Evolutionary conservation across 2,329 filamentous ascomycete species (phyloP), one percentile per base, ranked within the genome.

Genomic region (Phoma sp.): DNA sequence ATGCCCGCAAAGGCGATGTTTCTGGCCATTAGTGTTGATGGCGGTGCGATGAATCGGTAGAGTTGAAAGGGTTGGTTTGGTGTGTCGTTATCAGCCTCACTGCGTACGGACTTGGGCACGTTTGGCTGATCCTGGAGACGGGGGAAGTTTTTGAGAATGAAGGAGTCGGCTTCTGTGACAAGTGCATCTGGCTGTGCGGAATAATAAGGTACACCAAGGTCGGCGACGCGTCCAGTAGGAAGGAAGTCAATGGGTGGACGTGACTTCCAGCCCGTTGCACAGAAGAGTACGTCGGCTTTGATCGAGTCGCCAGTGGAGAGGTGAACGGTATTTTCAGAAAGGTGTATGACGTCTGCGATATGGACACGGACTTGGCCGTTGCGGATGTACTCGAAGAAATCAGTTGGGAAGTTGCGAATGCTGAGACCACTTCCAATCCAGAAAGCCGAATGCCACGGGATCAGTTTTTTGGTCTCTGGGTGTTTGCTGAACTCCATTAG

Each of bases 371-470:
- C 81, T n/a, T 75, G 78, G 3, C 83, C 82, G 5, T 77, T 68
- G 39, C 76, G 77, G 10, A 89, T 78, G 12, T 85, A 73, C 6
- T 84, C 81, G 65, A 86, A 84, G 64, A 88, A 81, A 59, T 84
- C 77, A 3, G 77, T 80, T 0, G 79, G 78, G 62, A 85, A 88
- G 65, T 88, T 89, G 52, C 86, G 76, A 27, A 88, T 87, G 41
- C 82, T 83, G 29, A 88, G 76, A 0, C 79, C 80, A 10, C 78
- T 81, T 1, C 82, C 85, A 7, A 82, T 80, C 80, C 84, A 88
- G 48, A 81, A 78, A 0, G 76, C 72, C 10, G 62, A 62, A 38
- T 74, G 62, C 76, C 77, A 78, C 0, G 78, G 78, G 33, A 73
- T 73, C 48, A 81, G 55, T 50, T 78, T 80, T 52, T 70, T 63